phyloP scores from a whole-genome alignment of 345 rosid genomes.

The Gossypium sturtianum region DNA sequence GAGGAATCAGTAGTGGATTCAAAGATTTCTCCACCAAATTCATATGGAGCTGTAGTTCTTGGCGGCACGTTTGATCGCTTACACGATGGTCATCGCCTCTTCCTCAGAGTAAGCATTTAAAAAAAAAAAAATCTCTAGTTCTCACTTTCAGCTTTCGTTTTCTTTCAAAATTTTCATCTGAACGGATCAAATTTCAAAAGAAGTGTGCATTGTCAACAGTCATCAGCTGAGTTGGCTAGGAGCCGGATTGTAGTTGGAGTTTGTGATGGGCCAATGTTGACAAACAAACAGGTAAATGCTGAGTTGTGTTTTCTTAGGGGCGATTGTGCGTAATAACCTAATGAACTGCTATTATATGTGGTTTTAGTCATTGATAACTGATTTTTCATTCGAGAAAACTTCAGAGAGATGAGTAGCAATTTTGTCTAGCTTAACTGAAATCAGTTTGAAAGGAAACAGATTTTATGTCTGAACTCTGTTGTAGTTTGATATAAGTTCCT shows the following conservation, averaged over 20 bases:
- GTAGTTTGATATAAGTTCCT: not conserved
- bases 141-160: not conserved
- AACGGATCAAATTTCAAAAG: not conserved
- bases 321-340: not conserved
- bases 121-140: not conserved
- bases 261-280: constrained; percentile 83
- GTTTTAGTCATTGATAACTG: not conserved
- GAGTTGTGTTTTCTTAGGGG: not conserved
- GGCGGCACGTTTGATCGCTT: constrained; percentile 93
- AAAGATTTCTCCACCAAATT: constrained; percentile 36
- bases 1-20: constrained; percentile 22
- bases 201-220: constrained; percentile 31
- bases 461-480: not conserved
- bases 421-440: not conserved
- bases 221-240: constrained; percentile 59
- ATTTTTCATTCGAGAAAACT: not conserved
- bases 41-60: constrained; percentile 73
- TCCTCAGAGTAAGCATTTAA: constrained; percentile 49
- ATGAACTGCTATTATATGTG: not conserved
- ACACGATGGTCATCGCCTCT: constrained; percentile 84
- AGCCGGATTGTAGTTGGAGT: constrained; percentile 70
- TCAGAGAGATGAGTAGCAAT: not conserved
- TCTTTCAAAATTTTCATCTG: not conserved
- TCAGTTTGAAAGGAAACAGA: not conserved
- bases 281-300: constrained; percentile 52